These are phyloP conservation scores for Neurospora sp. DNA, from an alignment of 495 filamentous ascomycete species.

Conservation along the genomic window DNA sequence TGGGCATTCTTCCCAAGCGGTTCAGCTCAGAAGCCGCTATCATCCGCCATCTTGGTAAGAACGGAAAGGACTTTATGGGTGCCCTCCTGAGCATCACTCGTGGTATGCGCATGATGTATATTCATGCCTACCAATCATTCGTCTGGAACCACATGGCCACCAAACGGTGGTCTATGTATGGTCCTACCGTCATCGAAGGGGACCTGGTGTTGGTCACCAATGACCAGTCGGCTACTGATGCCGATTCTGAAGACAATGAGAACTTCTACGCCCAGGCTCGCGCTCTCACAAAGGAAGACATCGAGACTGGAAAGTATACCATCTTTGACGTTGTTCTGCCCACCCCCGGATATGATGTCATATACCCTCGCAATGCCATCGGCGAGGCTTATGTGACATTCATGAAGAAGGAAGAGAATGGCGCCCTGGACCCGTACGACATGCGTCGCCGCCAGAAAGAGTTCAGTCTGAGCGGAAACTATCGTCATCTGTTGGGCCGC, in stretches of 20 bases:
- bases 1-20: constrained; percentile 61
- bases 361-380: constrained; percentile 78
- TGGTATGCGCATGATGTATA: constrained; percentile 81
- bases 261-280: constrained; percentile 53
- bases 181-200: constrained; percentile 62
- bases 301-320: constrained; percentile 62
- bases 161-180: constrained; percentile 66
- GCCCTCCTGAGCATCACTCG: constrained; percentile 67
- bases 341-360: constrained; percentile 80
- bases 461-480: constrained; percentile 77
- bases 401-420: constrained; percentile 70
- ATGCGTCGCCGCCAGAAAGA: constrained; percentile 85
- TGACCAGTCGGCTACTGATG: constrained; percentile 10
- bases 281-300: constrained; percentile 63
- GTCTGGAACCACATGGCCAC: constrained; percentile 84
- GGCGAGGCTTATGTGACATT: constrained; percentile 69
- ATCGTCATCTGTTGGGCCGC: constrained; percentile 72
- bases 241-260: no score
- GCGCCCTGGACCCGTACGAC: constrained; percentile 66
- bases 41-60: constrained; percentile 55
- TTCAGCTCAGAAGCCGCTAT: constrained; percentile 71
- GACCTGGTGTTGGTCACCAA: constrained; percentile 64
- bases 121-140: constrained; percentile 88
- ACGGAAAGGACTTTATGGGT: constrained; percentile 56
- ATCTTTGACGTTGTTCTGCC: constrained; percentile 92